Conservation (phyloP, 768 basidiomycete genomes). For the Mycena amicta region DNA sequence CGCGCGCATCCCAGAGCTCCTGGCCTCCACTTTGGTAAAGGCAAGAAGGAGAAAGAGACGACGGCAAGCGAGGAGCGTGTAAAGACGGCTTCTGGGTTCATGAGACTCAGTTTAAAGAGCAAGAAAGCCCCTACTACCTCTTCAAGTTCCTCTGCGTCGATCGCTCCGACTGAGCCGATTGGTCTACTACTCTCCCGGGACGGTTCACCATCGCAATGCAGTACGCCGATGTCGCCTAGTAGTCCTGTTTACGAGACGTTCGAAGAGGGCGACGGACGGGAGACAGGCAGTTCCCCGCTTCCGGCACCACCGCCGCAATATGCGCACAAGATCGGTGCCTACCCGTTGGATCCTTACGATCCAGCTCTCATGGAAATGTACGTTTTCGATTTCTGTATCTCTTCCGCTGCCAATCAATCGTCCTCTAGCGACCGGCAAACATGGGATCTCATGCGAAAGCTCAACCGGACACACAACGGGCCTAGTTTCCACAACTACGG, state of each 20-base stretch:
- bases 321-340: slow-evolving; percentile 12
- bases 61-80: too few species aligned
- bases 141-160: not conserved
- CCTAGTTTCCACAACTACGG: slow-evolving; percentile 29
- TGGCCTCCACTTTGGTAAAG: slow-evolving; percentile 9
- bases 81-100: slow-evolving; percentile 1
- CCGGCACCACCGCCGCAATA: not conserved
- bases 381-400: not conserved
- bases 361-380: slow-evolving; percentile 24
- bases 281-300: not conserved
- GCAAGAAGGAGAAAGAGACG: slow-evolving; percentile 18
- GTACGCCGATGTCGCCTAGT: not conserved
- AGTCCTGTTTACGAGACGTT: not conserved
- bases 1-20: slow-evolving; percentile 23
- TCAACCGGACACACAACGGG: slow-evolving; percentile 32
- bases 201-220: not conserved
- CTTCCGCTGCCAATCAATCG: not conserved
- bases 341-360: slow-evolving; percentile 29
- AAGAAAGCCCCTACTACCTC: slow-evolving; percentile 1
- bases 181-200: not conserved
- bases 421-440: slow-evolving; percentile 45
- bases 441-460: slow-evolving; percentile 38
- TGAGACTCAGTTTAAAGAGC: slow-evolving; percentile 4
- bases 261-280: not conserved
- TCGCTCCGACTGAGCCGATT: not conserved